A percentile compares a stretch with the other conserved stretches of the same genome.
Conservation (phyloP, 441 rosid species). For the Biscutella auriculata region DNA sequence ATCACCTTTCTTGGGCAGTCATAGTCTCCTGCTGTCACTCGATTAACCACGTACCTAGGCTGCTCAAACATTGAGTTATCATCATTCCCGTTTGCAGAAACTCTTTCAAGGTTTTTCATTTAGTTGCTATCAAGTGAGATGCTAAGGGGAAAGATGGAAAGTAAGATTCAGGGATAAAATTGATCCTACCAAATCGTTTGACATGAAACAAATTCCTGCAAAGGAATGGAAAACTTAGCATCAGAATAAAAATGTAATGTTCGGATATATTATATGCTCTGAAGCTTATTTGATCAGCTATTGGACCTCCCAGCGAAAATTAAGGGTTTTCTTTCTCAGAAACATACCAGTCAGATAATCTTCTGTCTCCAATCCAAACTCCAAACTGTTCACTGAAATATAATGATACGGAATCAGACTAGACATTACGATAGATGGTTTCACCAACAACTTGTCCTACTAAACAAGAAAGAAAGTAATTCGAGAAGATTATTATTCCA, state of each 20-base stretch:
- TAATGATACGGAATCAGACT: conserved; percentile 8
- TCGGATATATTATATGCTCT: background rate
- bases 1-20: conserved; percentile 84
- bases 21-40: conserved; percentile 82
- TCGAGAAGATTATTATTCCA: background rate
- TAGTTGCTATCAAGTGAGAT: background rate
- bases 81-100: background rate
- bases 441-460: background rate
- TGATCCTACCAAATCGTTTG: conserved; percentile 77
- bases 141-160: background rate
- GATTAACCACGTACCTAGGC: conserved; percentile 94
- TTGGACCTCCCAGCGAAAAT: background rate
- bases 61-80: conserved; percentile 20
- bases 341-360: conserved; percentile 80
- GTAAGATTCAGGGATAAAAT: background rate
- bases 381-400: conserved; percentile 54
- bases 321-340: background rate
- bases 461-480: background rate
- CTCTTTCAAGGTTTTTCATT: background rate
- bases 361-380: conserved; percentile 67
- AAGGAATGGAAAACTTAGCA: background rate
- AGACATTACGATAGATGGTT: background rate
- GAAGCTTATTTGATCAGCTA: background rate
- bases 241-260: background rate
- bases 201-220: conserved; percentile 90